These are phyloP conservation scores for Trichodelitschia bisporula DNA, from an alignment of 495 filamentous ascomycete species.

Conservation along the genomic window DNA sequence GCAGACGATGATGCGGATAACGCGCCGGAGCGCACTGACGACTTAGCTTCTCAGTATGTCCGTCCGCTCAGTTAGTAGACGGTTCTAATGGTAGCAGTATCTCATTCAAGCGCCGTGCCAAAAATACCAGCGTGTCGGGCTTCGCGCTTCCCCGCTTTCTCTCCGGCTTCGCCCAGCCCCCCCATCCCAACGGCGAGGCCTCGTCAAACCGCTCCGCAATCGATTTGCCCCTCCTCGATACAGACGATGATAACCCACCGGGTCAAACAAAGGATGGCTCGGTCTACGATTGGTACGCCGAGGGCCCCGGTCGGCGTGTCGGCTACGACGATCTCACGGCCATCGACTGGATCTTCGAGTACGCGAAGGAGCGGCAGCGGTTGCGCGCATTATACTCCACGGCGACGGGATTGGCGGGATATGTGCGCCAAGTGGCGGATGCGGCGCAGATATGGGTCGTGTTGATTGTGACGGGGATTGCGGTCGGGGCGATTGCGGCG, in stretches of 20 bases:
- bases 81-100: no score
- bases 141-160: no score
- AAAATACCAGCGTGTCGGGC: no score
- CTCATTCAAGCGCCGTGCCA: no score
- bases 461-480: constrained; percentile 52
- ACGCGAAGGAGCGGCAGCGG: constrained; percentile 84
- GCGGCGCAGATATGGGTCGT: constrained; percentile 80
- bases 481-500: constrained; percentile 64
- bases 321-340: constrained; percentile 93
- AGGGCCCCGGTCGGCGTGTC: constrained; percentile 74
- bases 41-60: no score
- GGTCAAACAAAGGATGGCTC: constrained; percentile 36
- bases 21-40: no score
- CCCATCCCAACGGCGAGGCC: no score
- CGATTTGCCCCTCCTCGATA: no score
- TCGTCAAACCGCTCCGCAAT: no score
- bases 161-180: no score
- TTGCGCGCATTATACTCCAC: constrained; percentile 47
- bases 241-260: constrained; percentile 12
- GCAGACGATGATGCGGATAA: no score
- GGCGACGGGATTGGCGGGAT: constrained; percentile 46
- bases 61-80: no score
- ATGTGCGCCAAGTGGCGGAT: constrained; percentile 47
- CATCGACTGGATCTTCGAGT: constrained; percentile 99
- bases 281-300: constrained; percentile 65